Base-by-base conservation (phyloP, 257 asterid species). In the Asclepias syriaca region DNA sequence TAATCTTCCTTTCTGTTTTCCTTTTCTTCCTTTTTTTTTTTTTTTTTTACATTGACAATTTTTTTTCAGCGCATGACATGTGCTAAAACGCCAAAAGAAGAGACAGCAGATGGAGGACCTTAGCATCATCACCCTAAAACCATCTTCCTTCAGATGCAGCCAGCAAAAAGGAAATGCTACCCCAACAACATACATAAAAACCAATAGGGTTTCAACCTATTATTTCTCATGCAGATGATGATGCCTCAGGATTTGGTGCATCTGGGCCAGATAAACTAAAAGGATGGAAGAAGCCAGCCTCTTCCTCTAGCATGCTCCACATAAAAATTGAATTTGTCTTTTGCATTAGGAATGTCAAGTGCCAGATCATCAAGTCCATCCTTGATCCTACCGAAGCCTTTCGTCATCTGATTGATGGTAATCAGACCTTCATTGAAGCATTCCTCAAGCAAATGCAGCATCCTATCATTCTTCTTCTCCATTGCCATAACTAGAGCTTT, bases 401-500 rank as follows among this genome's bases (percentile, higher is more conserved):
- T 95, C 10, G 90, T 88, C 96, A 95, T 90, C 90, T 95, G 99
- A 71, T 92, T 95, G 72, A 80, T 89, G 10, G 99, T 95, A 24
- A 95, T 95, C 86, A 95, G 66, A 69, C 98, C 99, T 84, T 95
- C 98, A 6, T 82, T 74, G 69, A 84, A 95, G 80, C 98, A 90
- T 71, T 83, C 98, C 16, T 84, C 85, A 69, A 95, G 89, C 83
- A 95, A 66, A 49, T 83, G 87, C 78, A 95, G 89, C 86, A 95
- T 86, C 84, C 96, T 78, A 56, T 95, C 97, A 24, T 92, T 95
- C 72, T 91, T 95, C 98, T 95, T 92, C 90, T 95, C 99, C 99
- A 95, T 95, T 0, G 98, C 98, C 99, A 95, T 95, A n/a, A 95
- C 98, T 73, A 95, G 71, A 16, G 98, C 97, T 65, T 82, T 95